These are phyloP conservation scores for Backusella circina DNA, from an alignment of 192 early-diverging fungal genomes.

Conservation along the genomic window DNA sequence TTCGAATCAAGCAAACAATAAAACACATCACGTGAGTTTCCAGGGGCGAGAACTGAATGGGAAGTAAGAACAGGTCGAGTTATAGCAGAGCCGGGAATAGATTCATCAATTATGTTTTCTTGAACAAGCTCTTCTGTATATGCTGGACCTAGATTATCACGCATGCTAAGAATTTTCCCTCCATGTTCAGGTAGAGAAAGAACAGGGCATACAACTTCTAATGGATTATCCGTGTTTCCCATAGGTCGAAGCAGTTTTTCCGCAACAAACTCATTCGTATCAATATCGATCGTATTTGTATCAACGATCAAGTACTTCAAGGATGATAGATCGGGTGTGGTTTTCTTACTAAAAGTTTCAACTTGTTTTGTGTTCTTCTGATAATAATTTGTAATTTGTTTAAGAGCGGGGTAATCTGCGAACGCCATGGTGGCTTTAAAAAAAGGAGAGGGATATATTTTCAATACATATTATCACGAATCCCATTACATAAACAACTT, in stretches of 20 bases:
- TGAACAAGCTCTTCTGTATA: conserved; percentile 24
- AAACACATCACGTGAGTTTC: conserved; percentile 36
- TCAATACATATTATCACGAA: not conserved
- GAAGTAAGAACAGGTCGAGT: not conserved
- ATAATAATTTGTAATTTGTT: conserved; percentile 52
- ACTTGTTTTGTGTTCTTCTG: conserved; percentile 53
- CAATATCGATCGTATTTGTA: conserved; percentile 56
- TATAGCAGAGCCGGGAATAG: not conserved
- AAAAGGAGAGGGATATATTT: not conserved
- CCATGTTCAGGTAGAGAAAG: conserved; percentile 72
- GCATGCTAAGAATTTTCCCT: conserved; percentile 67
- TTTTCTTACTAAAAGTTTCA: conserved; percentile 50
- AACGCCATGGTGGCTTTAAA: conserved; percentile 59
- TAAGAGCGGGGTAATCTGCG: conserved; percentile 66
- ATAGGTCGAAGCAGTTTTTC: conserved; percentile 42
- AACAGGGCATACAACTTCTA: conserved; percentile 59
- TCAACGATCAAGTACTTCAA: conserved; percentile 64
- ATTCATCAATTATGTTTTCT: conserved; percentile 6
- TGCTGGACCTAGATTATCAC: conserved; percentile 56
- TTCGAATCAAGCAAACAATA: conserved; percentile 70
- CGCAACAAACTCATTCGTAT: conserved; percentile 49
- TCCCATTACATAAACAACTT: conserved; percentile 4
- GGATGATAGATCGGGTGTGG: conserved; percentile 50
- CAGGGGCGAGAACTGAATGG: conserved; percentile 11
- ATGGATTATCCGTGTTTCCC: conserved; percentile 36